Evolutionary conservation across 805 yeast genomes (phyloP).

Genomic region (Blastobotrys americana): DNA sequence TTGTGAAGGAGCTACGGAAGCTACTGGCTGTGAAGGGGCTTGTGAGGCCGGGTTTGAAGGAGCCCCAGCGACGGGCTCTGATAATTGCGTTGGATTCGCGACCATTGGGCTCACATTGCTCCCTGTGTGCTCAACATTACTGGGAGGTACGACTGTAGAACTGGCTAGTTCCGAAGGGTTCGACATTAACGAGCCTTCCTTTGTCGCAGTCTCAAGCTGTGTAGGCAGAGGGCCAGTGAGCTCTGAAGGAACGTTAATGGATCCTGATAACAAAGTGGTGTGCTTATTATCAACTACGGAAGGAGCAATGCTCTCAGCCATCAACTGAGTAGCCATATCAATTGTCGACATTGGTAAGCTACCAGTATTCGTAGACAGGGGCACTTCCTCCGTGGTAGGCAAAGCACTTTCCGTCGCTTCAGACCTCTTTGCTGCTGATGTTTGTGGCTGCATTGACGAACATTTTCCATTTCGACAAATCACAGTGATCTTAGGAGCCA

Average conservation of each 20-base stretch:
- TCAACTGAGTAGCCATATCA: not conserved
- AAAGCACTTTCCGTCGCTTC: not conserved
- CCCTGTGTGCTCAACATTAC: no score
- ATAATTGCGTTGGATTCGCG: no score
- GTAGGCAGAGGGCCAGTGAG: no score
- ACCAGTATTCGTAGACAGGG: conserved; percentile 1
- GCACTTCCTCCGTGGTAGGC: not conserved
- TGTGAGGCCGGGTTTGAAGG: not conserved
- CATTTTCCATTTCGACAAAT: conserved; percentile 5
- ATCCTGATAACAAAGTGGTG: not conserved
- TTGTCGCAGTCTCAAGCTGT: no score
- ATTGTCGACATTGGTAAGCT: not conserved
- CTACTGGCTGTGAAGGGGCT: not conserved
- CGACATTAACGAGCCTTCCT: no score
- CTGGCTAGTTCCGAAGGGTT: no score
- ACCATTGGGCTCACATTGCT: no score
- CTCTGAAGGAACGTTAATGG: not conserved
- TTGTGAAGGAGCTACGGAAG: not conserved
- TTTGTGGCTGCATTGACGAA: conserved; percentile 1
- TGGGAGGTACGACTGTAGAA: no score
- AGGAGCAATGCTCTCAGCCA: no score
- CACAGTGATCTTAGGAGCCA: conserved; percentile 1
- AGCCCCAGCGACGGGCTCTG: not conserved
- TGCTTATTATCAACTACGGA: no score
- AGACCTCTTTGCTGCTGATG: not conserved